A percentile compares a stretch with the other conserved stretches of the same genome.
phyloP scores from a whole-genome alignment of 192 early-diverging fungal species.

The Backusella parvicylindrica region DNA sequence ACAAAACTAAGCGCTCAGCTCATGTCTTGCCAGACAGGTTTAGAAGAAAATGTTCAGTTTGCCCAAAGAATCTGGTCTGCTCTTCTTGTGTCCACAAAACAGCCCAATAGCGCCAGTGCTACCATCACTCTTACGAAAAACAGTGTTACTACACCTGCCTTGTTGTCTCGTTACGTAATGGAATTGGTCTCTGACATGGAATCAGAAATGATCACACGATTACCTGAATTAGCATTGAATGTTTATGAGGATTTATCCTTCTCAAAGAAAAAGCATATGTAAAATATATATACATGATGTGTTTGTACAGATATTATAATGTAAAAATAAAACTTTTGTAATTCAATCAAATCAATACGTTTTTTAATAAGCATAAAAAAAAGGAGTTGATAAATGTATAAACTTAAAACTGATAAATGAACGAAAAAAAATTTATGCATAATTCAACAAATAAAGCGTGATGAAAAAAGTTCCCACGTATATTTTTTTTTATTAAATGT shows the following conservation, averaged over 20 bases:
- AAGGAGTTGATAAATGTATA: background rate
- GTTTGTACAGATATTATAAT: background rate
- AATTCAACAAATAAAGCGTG: background rate
- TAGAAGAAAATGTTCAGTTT: background rate
- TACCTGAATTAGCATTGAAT: background rate
- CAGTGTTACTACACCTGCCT: background rate
- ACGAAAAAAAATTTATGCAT: background rate
- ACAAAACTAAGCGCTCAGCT: background rate
- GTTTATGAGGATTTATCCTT: background rate
- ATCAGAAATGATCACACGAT: background rate
- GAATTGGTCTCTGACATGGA: background rate
- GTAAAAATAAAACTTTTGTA: background rate
- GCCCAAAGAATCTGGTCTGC: background rate
- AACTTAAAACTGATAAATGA: background rate
- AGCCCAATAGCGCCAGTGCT: background rate
- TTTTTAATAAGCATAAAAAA: background rate
- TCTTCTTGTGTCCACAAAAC: background rate
- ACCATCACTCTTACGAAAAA: background rate
- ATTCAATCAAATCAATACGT: background rate
- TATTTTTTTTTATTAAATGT: background rate
- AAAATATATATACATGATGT: background rate
- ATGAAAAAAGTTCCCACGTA: background rate
- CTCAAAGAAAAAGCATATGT: background rate
- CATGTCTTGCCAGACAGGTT: background rate
- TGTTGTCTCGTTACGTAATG: background rate